Conservation (phyloP, 495 filamentous ascomycete genomes). For the Aspergillus avenaceus region DNA sequence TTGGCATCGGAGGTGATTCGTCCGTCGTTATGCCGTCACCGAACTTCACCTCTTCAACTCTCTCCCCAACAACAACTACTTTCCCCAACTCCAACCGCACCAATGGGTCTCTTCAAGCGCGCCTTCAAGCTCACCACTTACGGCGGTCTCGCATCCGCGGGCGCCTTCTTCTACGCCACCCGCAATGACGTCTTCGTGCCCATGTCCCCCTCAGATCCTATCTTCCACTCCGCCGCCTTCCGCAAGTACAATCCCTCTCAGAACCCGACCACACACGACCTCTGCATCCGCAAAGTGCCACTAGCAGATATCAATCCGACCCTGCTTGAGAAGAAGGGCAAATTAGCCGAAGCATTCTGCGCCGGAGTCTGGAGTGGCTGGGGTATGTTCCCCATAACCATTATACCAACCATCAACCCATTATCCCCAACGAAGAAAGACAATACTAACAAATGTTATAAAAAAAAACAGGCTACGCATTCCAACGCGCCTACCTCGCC, state of each 20-base stretch:
- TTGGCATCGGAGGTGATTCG: conserved; percentile 2
- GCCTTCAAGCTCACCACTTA: conserved; percentile 38
- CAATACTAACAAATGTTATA: not conserved
- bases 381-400: too few species aligned
- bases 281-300: conserved; percentile 58
- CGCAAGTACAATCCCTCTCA: conserved; percentile 55
- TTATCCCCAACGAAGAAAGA: not conserved
- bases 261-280: conserved; percentile 59
- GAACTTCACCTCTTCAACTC: not conserved
- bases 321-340: conserved; percentile 57
- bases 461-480: conserved; percentile 49
- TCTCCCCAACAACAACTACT: not conserved
- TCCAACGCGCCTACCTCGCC: conserved; percentile 58
- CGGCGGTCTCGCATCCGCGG: conserved; percentile 36
- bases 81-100: not conserved
- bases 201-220: conserved; percentile 54
- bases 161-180: conserved; percentile 40
- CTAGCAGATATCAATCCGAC: conserved; percentile 60
- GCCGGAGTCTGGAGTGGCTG: conserved; percentile 63
- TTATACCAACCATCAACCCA: not conserved
- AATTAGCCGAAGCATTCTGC: conserved; percentile 59
- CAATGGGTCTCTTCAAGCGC: conserved; percentile 47
- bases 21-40: not conserved
- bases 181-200: conserved; percentile 44
- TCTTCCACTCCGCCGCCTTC: conserved; percentile 54